Evolutionary conservation across 1,139 yeast species (phyloP).

Genomic region (Saccharomyces hybrid): DNA sequence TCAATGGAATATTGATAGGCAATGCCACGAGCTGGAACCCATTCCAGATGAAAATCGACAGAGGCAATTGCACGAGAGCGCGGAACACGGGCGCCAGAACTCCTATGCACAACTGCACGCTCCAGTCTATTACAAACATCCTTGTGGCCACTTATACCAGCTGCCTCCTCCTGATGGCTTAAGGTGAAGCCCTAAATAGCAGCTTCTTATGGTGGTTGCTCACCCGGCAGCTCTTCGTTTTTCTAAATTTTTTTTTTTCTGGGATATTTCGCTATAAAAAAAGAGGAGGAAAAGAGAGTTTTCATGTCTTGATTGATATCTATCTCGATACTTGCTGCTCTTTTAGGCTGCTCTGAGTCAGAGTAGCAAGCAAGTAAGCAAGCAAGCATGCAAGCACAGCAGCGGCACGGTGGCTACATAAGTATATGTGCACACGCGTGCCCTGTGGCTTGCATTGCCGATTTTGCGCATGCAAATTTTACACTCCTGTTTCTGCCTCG

Average conservation of each 20-base stretch:
- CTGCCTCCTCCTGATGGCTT: not conserved
- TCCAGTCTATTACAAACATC: not conserved
- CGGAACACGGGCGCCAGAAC: not conserved
- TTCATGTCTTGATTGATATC: too few species aligned
- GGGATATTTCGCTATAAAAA: not conserved
- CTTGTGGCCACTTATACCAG: not conserved
- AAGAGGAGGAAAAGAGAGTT: not conserved
- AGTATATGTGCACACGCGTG: not conserved
- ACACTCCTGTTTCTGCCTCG: conserved; percentile 73
- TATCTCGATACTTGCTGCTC: too few species aligned
- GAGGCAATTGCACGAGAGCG: conserved; percentile 16
- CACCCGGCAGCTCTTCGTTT: not conserved
- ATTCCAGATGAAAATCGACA: conserved; percentile 13
- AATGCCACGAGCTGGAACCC: conserved; percentile 10
- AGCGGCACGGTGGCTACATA: not conserved
- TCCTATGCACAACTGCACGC: not conserved
- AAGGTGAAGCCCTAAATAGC: not conserved
- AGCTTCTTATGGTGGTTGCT: not conserved
- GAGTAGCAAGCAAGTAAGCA: not conserved
- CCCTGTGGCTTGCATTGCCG: not conserved
- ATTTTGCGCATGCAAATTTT: not conserved
- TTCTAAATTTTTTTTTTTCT: not conserved
- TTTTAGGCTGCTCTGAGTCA: too few species aligned
- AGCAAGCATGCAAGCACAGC: not conserved
- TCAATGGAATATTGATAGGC: conserved; percentile 7